Evolutionary conservation across 1,284 basidiomycete genomes (phyloP).

Genomic region (Tilletia caries): DNA sequence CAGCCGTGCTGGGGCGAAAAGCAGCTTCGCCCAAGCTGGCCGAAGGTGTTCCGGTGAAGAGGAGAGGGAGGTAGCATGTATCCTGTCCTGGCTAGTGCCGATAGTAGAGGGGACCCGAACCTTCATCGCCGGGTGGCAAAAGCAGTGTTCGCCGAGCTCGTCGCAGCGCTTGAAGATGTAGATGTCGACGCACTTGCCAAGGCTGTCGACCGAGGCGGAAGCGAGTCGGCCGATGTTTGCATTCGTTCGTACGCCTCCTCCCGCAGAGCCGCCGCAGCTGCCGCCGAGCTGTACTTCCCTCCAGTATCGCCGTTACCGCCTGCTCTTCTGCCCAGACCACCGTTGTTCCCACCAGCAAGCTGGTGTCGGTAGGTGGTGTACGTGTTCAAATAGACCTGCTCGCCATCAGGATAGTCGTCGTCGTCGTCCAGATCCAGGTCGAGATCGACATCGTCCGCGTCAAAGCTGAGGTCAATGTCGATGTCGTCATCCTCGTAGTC

Average conservation of each 20-base stretch:
- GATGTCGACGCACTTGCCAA: background rate
- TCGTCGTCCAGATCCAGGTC: background rate
- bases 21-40: too few species aligned
- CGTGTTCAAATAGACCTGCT: background rate
- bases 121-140: too few species aligned
- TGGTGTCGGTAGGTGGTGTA: background rate
- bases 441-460: background rate
- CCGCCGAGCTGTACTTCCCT: background rate
- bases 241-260: constrained; percentile 2
- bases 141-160: background rate
- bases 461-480: constrained; percentile 1
- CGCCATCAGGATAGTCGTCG: background rate
- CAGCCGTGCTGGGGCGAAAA: too few species aligned
- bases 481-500: background rate
- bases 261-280: background rate
- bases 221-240: constrained; percentile 2
- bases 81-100: too few species aligned
- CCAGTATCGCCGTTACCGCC: background rate
- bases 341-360: background rate
- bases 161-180: background rate
- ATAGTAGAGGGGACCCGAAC: too few species aligned
- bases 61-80: too few species aligned
- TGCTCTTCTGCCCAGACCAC: background rate
- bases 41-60: too few species aligned
- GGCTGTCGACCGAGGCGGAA: background rate